phyloP scores from a whole-genome alignment of 768 basidiomycete species.

The Cystobasidium ongulense region DNA sequence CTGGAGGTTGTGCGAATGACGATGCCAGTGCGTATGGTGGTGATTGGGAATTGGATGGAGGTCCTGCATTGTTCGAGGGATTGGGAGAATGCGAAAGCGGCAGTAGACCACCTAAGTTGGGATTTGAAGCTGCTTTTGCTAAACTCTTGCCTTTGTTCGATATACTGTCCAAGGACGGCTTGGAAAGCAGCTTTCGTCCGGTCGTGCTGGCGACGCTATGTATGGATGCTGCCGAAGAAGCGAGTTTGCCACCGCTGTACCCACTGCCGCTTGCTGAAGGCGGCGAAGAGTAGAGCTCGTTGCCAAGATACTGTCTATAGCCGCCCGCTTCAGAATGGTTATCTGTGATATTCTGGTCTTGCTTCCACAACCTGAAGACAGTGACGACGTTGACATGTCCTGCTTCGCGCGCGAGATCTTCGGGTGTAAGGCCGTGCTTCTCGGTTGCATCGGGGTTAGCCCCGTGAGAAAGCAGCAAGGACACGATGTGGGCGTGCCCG shows the following conservation, averaged over 20 bases:
- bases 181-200: neutral
- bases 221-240: conserved; percentile 44
- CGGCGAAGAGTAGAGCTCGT: neutral
- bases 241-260: neutral
- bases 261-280: neutral
- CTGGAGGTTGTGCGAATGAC: neutral
- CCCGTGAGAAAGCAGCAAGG: conserved; percentile 71
- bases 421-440: conserved; percentile 81
- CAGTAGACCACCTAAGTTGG: conserved; percentile 3
- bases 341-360: neutral
- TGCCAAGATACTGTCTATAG: neutral
- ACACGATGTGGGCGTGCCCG: conserved; percentile 70
- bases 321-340: neutral
- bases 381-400: conserved; percentile 29
- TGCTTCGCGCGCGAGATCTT: conserved; percentile 33
- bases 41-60: neutral
- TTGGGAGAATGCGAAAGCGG: neutral
- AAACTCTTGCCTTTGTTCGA: conserved; percentile 24
- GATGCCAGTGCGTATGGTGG: neutral
- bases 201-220: conserved; percentile 19
- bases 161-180: conserved; percentile 7
- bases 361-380: conserved; percentile 22
- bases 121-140: conserved; percentile 28
- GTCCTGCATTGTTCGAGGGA: neutral
- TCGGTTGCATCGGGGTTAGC: conserved; percentile 73